These are phyloP conservation scores for Mortierella sp. DNA, from an alignment of 371 early-diverging fungal species.

Conservation along the genomic window DNA sequence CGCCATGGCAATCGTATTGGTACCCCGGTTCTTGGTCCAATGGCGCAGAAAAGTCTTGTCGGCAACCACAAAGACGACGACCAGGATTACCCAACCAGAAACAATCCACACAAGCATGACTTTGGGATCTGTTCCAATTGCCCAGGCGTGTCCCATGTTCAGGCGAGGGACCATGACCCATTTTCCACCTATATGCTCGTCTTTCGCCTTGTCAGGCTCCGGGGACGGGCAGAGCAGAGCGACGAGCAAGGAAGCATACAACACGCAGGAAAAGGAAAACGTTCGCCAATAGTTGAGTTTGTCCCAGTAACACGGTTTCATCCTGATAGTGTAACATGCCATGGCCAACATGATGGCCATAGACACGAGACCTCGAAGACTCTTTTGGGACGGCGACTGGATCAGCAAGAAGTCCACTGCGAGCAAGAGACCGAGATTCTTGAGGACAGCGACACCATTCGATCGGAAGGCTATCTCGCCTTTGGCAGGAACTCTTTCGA, in stretches of 20 bases:
- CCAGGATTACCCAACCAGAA: conserved; percentile 64
- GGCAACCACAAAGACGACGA: conserved; percentile 55
- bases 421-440: conserved; percentile 67
- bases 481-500: conserved; percentile 71
- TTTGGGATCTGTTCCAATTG: conserved; percentile 55
- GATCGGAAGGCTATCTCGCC: conserved; percentile 80
- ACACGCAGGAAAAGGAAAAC: conserved; percentile 66
- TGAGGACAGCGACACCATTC: conserved; percentile 76
- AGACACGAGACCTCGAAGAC: conserved; percentile 66
- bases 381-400: conserved; percentile 63
- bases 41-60: conserved; percentile 33
- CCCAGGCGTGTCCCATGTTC: conserved; percentile 32
- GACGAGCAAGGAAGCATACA: conserved; percentile 66
- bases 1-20: too few relatives aligned
- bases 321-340: conserved; percentile 72
- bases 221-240: conserved; percentile 62
- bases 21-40: conserved; percentile 19
- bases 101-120: conserved; percentile 63
- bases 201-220: conserved; percentile 53
- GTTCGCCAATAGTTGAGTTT: conserved; percentile 72
- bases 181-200: conserved; percentile 11
- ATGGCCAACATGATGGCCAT: conserved; percentile 65
- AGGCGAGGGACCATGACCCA: conserved; percentile 46
- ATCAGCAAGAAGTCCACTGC: conserved; percentile 67
- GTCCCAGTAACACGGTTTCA: conserved; percentile 68